Evolutionary conservation across 1,139 yeast genomes (phyloP).

Genomic region (Candida anutae): DNA sequence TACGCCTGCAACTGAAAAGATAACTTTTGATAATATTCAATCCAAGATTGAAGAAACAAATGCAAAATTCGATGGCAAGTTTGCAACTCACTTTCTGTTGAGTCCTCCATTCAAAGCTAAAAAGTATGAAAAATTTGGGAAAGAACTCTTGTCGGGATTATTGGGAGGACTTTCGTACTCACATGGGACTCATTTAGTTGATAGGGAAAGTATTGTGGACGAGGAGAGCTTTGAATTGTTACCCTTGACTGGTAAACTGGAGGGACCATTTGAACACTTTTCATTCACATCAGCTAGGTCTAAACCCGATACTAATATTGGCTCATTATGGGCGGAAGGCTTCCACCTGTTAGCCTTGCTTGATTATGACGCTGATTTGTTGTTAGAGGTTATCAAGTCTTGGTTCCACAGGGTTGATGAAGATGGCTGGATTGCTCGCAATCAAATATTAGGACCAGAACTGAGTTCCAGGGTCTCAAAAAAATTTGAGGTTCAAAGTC

Average conservation of each 20-base stretch:
- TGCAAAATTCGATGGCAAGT: slow-evolving; percentile 45
- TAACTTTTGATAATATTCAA: slow-evolving; percentile 36
- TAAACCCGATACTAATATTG: slow-evolving; percentile 91
- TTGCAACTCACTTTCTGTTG: slow-evolving; percentile 45
- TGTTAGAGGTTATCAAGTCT: slow-evolving; percentile 70
- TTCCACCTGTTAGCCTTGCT: slow-evolving; percentile 80
- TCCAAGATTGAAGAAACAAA: slow-evolving; percentile 28
- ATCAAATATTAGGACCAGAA: slow-evolving; percentile 88
- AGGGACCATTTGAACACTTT: slow-evolving; percentile 58
- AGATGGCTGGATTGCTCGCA: slow-evolving; percentile 96
- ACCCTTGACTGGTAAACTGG: slow-evolving; percentile 43
- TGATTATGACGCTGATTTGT: slow-evolving; percentile 79
- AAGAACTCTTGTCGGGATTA: slow-evolving; percentile 72
- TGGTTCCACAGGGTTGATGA: slow-evolving; percentile 86
- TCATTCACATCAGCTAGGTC: slow-evolving; percentile 88
- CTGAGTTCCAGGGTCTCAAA: slow-evolving; percentile 82
- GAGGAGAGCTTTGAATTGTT: slow-evolving; percentile 57
- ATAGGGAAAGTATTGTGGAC: slow-evolving; percentile 59
- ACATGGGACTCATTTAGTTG: slow-evolving; percentile 82
- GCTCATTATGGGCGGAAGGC: slow-evolving; percentile 99
- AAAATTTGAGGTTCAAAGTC: slow-evolving; percentile 79
- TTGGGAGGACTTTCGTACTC: slow-evolving; percentile 88
- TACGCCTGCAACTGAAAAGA: slow-evolving; percentile 31
- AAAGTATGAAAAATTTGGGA: slow-evolving; percentile 53
- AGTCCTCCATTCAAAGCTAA: slow-evolving; percentile 41